Percentiles rank a stretch among this genome's conserved stretches.
phyloP scores from a whole-genome alignment of 495 filamentous ascomycete genomes.

The Aspergillus ostianus region DNA sequence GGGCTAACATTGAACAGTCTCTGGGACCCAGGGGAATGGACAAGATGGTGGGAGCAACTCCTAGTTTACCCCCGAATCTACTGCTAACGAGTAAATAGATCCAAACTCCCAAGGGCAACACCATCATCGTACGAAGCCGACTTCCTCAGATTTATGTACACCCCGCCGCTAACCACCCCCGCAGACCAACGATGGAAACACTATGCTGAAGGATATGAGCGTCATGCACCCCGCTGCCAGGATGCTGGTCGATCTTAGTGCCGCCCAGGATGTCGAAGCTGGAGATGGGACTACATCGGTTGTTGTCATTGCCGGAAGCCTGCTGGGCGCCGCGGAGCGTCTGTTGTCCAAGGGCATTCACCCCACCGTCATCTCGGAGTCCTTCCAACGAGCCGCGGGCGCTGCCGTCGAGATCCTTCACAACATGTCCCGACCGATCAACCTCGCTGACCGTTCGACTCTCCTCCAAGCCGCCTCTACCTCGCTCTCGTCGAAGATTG shows the following conservation, averaged over 20 bases:
- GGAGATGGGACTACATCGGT: constrained; percentile 98
- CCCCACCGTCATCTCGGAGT: constrained; percentile 94
- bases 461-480: constrained; percentile 96
- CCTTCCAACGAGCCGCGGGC: constrained; percentile 91
- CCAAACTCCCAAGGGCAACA: constrained; percentile 91
- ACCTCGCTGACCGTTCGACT: constrained; percentile 79
- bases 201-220: constrained; percentile 97
- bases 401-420: constrained; percentile 86
- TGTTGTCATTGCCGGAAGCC: constrained; percentile 92
- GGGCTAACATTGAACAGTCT: constrained; percentile 54
- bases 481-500: constrained; percentile 97
- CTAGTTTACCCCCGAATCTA: neutral
- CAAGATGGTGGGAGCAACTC: constrained; percentile 69
- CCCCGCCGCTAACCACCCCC: constrained; percentile 29
- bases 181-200: constrained; percentile 95
- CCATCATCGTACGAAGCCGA: constrained; percentile 68
- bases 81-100: constrained; percentile 54
- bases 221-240: constrained; percentile 98
- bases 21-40: constrained; percentile 83
- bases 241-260: constrained; percentile 96
- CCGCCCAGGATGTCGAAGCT: constrained; percentile 96
- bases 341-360: constrained; percentile 91
- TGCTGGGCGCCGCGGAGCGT: constrained; percentile 90
- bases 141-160: constrained; percentile 6
- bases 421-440: constrained; percentile 93